Evolutionary conservation across 768 basidiomycete species (phyloP).

Genomic region (Megacollybia marginata): DNA sequence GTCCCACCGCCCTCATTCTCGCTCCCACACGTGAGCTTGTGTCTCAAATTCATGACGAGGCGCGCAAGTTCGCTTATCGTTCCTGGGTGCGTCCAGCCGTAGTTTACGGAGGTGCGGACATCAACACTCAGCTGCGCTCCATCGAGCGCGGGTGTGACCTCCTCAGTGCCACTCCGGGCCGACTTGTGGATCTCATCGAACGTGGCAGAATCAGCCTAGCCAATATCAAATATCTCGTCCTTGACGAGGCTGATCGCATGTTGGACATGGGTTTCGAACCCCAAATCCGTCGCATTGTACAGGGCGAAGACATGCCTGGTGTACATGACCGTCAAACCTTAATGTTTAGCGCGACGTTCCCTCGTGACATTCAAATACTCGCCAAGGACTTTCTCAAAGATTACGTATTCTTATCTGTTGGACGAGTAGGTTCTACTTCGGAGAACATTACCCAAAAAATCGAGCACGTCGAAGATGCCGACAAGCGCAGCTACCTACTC

Average conservation of each 20-base stretch:
- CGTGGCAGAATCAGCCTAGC: conserved; percentile 93
- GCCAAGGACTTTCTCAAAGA: conserved; percentile 96
- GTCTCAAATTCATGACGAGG: conserved; percentile 98
- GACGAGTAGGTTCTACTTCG: conserved; percentile 95
- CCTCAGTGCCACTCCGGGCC: conserved; percentile 93
- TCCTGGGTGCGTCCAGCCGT: conserved; percentile 99
- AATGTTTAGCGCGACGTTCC: conserved; percentile 99
- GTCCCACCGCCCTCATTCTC: conserved; percentile 94
- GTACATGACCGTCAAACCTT: conserved; percentile 89
- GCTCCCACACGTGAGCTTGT: conserved; percentile 98
- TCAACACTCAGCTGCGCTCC: conserved; percentile 86
- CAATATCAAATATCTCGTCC: conserved; percentile 95
- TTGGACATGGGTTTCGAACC: conserved; percentile 99
- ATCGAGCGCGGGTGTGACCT: conserved; percentile 98
- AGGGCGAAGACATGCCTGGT: conserved; percentile 98
- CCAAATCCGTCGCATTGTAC: conserved; percentile 96
- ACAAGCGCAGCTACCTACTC: conserved; percentile 94
- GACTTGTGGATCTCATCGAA: conserved; percentile 97
- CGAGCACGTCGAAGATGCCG: conserved; percentile 94
- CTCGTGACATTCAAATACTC: conserved; percentile 95
- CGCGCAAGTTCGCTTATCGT: conserved; percentile 97
- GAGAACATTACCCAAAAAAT: conserved; percentile 99
- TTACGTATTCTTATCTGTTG: conserved; percentile 97
- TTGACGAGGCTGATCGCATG: conserved; percentile 99
- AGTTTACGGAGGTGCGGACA: conserved; percentile 98